Evolutionary conservation across 2,329 filamentous ascomycete genomes (phyloP), one percentile per base, ranked within the genome.

Genomic region (Allantophomopsis cytisporea): DNA sequence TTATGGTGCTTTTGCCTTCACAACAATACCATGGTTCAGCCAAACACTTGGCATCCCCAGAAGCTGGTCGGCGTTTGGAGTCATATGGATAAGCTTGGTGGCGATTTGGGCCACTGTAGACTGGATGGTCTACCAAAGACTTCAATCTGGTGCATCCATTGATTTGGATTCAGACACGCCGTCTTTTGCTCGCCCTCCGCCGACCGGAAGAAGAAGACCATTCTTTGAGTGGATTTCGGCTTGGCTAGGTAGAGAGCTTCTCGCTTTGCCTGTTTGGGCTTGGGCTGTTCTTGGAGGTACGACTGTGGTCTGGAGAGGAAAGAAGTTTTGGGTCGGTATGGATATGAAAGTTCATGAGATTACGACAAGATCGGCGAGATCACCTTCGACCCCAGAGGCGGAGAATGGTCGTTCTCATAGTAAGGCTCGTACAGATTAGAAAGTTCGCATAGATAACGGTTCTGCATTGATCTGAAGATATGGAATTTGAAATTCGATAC

Each of bases 251-350:
- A 69, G 91, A 23, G 91, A 98, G 60, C 47, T 74, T 0, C 65
- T 95, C 7, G 88, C 91, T 0, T 64, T 94, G 35, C 88, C 88
- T 0, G 81, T 98, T 43, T 98, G 91, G 91, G 64, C 76, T 0
- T 87, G 81, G 74, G 91, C 91, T 1, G 83, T 95, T 15, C 75
- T 85, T 49, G 80, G 89, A n/a, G 91, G 91, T 0, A 76, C 82
- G 2, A 89, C 79, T 0, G 85, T 98, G 0, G 74, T 74, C 39
- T 98, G 91, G 93, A 68, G 91, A 40, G 89, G 88, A 0, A 80
- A 79, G 52, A 71, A 66, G 20, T 96, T 96, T 56, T 74, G 73
- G 50, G 88, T 96, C 1, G 76, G 80, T 2, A 69, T 85, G 49
- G 83, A 96, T 56, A 89, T 89, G 69, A 83, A 78, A 38, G 89